Base-by-base conservation (phyloP, 2,329 filamentous ascomycete genomes). In the Beauveria sp. region DNA sequence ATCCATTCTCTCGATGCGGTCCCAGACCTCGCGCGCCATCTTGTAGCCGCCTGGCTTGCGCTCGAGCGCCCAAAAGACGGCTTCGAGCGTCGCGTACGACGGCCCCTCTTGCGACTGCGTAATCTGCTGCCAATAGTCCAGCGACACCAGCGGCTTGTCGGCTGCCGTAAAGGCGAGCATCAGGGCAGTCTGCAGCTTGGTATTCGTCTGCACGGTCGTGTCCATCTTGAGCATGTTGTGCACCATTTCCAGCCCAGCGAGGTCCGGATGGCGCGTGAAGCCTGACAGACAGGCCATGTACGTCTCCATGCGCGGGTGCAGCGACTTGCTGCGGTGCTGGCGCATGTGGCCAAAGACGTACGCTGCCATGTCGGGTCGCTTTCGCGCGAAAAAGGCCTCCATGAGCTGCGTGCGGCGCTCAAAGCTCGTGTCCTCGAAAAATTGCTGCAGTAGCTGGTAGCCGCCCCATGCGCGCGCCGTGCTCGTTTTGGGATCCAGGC, bases 161-260 rank as follows among this genome's bases (percentile, higher is more conserved):
- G 86, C 89, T 1, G 84, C 82, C 1, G 86, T 85, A 70, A 96
- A 93, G 0, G 91, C 93, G 14, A 95, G 80, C 86, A 99, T 96
- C 54, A 98, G 78, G 0, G 89, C 86, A 68, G 96, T 98, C 67
- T 88, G 85, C 2, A 98, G 78, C 60, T 78, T 80, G 0, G 93
- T 98, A 67, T 83, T 86, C 5, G 88, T 81, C 67, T 93, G 86
- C 43, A 98, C 81, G 47, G 85, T 83, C n/a, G 87, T 82, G 72
- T 99, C 95, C 72, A 97, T 87, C 76, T 96, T 98, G 66, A 97
- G 81, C 85, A 96, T 93, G 71, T 97, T 96, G 76, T 96, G 89
- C 2, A 96, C 84, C 64, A 89, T 84, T 62, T 86, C 84, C 22
- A 97, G 77, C 47, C 86, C 86, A 61, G 90, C 86, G 1, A 75